Evolutionary conservation across 257 asterid genomes (phyloP), one percentile per base, ranked within the genome.

Genomic region (Nicotiana noctiflora): DNA sequence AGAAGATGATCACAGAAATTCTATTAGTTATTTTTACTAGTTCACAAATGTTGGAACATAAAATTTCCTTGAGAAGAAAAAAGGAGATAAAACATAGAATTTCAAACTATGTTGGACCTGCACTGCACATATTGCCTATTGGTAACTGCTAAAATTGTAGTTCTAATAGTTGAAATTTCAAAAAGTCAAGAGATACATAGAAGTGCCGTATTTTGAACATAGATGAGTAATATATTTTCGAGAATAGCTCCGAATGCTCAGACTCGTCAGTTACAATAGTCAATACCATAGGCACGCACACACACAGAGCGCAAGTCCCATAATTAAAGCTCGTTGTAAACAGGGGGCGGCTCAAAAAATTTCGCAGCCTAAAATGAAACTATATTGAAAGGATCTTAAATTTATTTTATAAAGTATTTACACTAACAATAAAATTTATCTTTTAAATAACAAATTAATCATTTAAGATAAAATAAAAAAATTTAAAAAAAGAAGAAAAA

Each of bases 261-360:
- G 83, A 82, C 79, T 77, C 1, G 49, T 87, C 93, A 86, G 92
- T 87, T 91, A 87, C 87, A 86, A 65, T 65, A 18, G 78, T 49
- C 79, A 85, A 21, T 79, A 81, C 70, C 77, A 76, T 76, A 76
- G 76, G 56, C 76, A n/a, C n/a, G n/a, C n/a, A n/a, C n/a, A n/a
- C n/a, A n/a, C n/a, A n/a, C n/a, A n/a, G n/a, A n/a, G n/a, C n/a
- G n/a, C n/a, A n/a, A n/a, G n/a, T n/a, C n/a, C 61, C 7, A 46
- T 21, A 72, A 46, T 72, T 46, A 72, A 72, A 46, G 44, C 78
- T 46, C 40, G 13, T 72, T 46, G 19, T 72, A n/a, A n/a, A n/a
- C n/a, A n/a, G n/a, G n/a, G n/a, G n/a, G n/a, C n/a, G n/a, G n/a
- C n/a, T n/a, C n/a, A n/a, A n/a, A n/a, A n/a, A n/a, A n/a, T n/a